Percentiles rank a stretch among this genome's conserved stretches.
Conservation (phyloP, 2,329 filamentous ascomycete genomes). For the Spiromastix sp. region DNA sequence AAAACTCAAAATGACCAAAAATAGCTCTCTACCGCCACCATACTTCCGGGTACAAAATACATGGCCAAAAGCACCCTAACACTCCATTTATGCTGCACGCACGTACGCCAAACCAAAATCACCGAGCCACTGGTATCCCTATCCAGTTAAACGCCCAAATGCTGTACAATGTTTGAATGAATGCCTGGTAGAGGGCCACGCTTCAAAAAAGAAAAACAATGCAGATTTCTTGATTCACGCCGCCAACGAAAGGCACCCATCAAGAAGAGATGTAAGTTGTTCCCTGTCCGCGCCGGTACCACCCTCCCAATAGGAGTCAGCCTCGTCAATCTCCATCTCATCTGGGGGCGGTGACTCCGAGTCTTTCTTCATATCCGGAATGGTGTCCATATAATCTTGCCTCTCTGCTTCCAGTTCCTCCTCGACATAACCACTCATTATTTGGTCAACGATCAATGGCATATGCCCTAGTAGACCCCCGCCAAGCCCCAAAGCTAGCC, state of each 20-base stretch:
- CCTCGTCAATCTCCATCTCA: slow-evolving; percentile 32
- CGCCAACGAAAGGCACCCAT: slow-evolving; percentile 33
- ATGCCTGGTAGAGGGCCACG: too few relatives aligned
- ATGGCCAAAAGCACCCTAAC: too few relatives aligned
- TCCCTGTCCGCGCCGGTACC: slow-evolving; percentile 24
- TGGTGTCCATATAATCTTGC: slow-evolving; percentile 19
- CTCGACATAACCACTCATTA: slow-evolving; percentile 63
- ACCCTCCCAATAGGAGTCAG: slow-evolving; percentile 30
- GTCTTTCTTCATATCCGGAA: slow-evolving; percentile 14
- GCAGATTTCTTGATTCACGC: too few relatives aligned
- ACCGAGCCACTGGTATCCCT: too few relatives aligned
- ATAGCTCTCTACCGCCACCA: too few relatives aligned
- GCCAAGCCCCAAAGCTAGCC: slow-evolving; percentile 63
- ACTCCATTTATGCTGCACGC: too few relatives aligned
- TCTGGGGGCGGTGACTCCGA: slow-evolving; percentile 17
- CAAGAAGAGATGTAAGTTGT: slow-evolving; percentile 28
- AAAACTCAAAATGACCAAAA: too few relatives aligned
- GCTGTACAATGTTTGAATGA: too few relatives aligned
- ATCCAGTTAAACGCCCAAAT: too few relatives aligned
- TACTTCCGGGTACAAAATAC: too few relatives aligned
- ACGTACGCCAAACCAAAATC: too few relatives aligned
- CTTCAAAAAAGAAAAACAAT: too few relatives aligned
- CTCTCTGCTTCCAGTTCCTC: slow-evolving; percentile 55
- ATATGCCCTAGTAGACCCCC: slow-evolving; percentile 69
- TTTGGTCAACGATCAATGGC: slow-evolving; percentile 60